Evolutionary conservation across 148 eudicot species (phyloP), one percentile per base, ranked within the genome.

Genomic region (Chenopodium album): DNA sequence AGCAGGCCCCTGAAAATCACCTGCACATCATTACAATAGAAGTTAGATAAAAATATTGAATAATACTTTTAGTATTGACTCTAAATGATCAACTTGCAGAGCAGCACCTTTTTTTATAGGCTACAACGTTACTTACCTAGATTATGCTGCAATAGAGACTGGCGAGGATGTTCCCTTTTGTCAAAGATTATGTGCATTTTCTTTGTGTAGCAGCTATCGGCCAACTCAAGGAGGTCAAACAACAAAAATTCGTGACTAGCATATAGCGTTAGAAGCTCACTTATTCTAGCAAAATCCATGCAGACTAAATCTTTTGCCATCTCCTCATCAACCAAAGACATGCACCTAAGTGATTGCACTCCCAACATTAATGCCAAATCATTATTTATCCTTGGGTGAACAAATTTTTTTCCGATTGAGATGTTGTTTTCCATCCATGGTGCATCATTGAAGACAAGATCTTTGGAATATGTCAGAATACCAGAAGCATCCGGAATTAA

Each of bases 371-470:
- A 88, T 54, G 99, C 98, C 87, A 96, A 86, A 62, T 92, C 97
- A 85, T 83, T 86, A 86, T 89, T 88, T 81, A 96, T 90, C 78
- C 89, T 91, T 16, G 95, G 87, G 85, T 96, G 99, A 64, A 94
- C 91, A 88, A 89, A 89, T 13, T 80, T 90, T 87, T 89, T 94
- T 63, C 97, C 98, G 73, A 79, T 77, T 70, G 91, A 75, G 32
- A 88, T 82, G 74, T 76, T 90, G 84, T 84, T 91, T 64, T 91
- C 98, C 95, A 96, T 89, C 99, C 99, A 96, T 77, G 93, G 94
- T 70, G 99, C 98, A 90, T 96, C 99, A 88, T 96, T 94, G 84
- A 91, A 96, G 72, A 96, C 97, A 80, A 96, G 92, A 87, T 96
- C 90, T 75, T 86, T 87, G 56, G 94, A 86, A 87, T 79, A 75